Conservation (phyloP, 768 basidiomycete species). For the Dacryopinax primogenitus region DNA sequence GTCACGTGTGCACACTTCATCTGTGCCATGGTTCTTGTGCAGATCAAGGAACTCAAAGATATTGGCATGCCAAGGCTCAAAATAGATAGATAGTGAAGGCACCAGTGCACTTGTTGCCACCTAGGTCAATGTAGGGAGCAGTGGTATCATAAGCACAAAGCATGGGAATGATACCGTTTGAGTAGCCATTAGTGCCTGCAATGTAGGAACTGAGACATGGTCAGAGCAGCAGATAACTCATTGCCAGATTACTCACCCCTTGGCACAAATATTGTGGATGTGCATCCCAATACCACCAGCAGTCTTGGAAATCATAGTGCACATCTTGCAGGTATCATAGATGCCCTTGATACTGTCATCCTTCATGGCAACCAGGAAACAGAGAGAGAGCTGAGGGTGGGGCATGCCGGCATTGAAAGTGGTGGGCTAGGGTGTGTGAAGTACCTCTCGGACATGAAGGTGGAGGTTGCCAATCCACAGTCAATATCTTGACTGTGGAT, state of each 20-base stretch:
- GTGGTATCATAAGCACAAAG: conserved; percentile 95
- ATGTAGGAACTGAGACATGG: conserved; percentile 67
- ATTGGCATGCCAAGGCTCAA: conserved; percentile 98
- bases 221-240: conserved; percentile 11
- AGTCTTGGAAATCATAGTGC: conserved; percentile 98
- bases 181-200: conserved; percentile 96
- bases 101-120: conserved; percentile 97
- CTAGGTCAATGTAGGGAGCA: conserved; percentile 96
- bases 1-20: conserved; percentile 90
- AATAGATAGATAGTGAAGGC: conserved; percentile 96
- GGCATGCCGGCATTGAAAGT: conserved; percentile 98
- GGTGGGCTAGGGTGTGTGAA: conserved; percentile 98
- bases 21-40: conserved; percentile 97
- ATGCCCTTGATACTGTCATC: conserved; percentile 99
- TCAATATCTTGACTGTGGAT: conserved; percentile 87
- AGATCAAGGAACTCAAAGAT: conserved; percentile 95
- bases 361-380: conserved; percentile 97
- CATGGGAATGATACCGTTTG: conserved; percentile 99
- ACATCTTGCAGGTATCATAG: conserved; percentile 95
- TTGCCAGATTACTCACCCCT: conserved; percentile 39
- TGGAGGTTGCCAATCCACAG: conserved; percentile 79
- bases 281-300: conserved; percentile 94
- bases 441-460: conserved; percentile 94
- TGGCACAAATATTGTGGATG: conserved; percentile 94
- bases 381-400: conserved; percentile 81